Base-by-base conservation (phyloP, 1,284 basidiomycete genomes). In the Moesziomyces sp. region DNA sequence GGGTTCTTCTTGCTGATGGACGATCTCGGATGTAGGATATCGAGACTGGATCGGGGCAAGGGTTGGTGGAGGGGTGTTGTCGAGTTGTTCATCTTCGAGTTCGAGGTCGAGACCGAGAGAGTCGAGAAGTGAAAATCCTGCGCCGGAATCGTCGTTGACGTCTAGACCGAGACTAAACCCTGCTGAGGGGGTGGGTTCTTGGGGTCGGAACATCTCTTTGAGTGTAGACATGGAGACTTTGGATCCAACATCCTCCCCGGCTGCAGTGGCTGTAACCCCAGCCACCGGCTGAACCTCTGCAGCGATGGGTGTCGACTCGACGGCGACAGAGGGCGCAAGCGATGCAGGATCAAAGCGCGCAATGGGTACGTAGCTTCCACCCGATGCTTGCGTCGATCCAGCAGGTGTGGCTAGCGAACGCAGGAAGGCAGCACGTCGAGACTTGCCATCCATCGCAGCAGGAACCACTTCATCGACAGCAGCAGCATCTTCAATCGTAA, bases 131-230 rank as follows among this genome's bases (percentile, higher is more conserved):
- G 76, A 75, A 28, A 83, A 82, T 2, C 65, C 64, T 0, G 48
- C 73, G 28, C 52, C 56, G 21, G 26, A n/a, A 5, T 60, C 46
- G 34, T 45, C 34, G 26, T 11, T 30, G 19, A 26, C 50, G 21
- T 57, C 57, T 0, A 59, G 49, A 21, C 60, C 67, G 8, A 69
- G 23, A 24, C 59, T 69, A 46, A 69, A 63, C 2, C 60, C 59
- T 10, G 65, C 43, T 6, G 58, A 55, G 18, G 58, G 55, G 14
- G 42, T 19, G 11, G 52, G 60, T 38, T 76, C 79, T 43, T 80
- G 65, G 18, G 80, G 78, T 53, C 69, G 69, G 65, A 83, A 83
- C 80, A 83, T 83, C 42, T 77, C 74, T 40, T 77, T 83, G 24
- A 83, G 58, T 7, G 62, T 74, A 16, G 65, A 65, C 63, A 77